These are phyloP conservation scores for Aureobasidium sp. DNA, from an alignment of 2,329 filamentous ascomycete species.

Conservation along the genomic window DNA sequence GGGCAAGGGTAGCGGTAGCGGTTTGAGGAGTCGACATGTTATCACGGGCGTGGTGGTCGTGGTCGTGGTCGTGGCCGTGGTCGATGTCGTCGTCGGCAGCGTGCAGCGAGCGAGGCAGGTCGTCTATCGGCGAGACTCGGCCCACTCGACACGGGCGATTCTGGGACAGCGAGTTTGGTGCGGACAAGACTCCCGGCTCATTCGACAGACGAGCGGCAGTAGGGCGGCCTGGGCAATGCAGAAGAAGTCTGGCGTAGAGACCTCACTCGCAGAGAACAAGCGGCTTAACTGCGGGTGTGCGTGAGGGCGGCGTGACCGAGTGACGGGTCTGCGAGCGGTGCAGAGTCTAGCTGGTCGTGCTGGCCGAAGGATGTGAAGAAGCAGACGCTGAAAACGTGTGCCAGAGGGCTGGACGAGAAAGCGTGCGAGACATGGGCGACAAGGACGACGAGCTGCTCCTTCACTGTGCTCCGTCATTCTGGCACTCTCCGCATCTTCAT, in stretches of 20 bases:
- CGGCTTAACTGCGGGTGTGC: slow-evolving; percentile 11
- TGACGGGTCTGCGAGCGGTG: background rate
- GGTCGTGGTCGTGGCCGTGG: background rate
- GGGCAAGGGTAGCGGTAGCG: slow-evolving; percentile 33
- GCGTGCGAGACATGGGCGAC: background rate
- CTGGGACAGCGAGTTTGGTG: background rate
- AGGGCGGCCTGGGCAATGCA: background rate
- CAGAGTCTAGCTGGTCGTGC: background rate
- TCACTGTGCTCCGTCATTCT: slow-evolving; percentile 2
- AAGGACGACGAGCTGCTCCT: background rate
- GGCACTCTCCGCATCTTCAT: background rate
- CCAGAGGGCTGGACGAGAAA: background rate
- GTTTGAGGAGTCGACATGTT: slow-evolving; percentile 37
- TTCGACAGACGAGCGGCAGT: background rate
- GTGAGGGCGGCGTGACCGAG: background rate
- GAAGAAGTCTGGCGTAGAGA: slow-evolving; percentile 1
- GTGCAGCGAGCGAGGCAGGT: background rate
- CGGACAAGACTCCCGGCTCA: background rate
- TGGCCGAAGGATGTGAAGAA: background rate
- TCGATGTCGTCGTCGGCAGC: background rate
- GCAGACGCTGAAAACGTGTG: background rate
- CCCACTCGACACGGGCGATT: background rate
- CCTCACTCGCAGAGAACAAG: slow-evolving; percentile 6
- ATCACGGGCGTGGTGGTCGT: slow-evolving; percentile 11
- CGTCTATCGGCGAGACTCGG: background rate